Evolutionary conservation across 2,329 filamentous ascomycete genomes (phyloP).

Genomic region (Penicillium rolfsii): DNA sequence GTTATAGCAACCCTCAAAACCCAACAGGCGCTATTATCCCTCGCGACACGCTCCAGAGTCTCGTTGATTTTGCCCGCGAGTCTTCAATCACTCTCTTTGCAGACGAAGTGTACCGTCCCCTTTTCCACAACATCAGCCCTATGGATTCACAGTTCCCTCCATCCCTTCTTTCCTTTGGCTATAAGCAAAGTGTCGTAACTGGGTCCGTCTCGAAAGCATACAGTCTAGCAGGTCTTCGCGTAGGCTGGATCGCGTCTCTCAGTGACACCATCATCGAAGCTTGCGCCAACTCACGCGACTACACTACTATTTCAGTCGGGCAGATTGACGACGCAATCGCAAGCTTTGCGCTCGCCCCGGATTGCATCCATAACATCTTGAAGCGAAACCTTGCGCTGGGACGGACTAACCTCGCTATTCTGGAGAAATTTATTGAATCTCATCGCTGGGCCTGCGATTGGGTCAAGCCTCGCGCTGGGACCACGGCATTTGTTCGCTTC

Average conservation of each 20-base stretch:
- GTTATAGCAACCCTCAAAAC: conserved; percentile 74
- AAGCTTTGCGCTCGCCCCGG: conserved; percentile 69
- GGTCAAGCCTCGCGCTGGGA: conserved; percentile 76
- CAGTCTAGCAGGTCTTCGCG: conserved; percentile 75
- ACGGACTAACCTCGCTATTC: conserved; percentile 65
- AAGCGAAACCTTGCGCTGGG: conserved; percentile 68
- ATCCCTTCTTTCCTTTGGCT: conserved; percentile 71
- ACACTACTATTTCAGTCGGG: conserved; percentile 86
- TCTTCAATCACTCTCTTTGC: conserved; percentile 69
- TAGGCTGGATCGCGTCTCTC: conserved; percentile 80
- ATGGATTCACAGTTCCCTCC: conserved; percentile 62
- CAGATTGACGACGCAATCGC: conserved; percentile 79
- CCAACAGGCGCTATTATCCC: conserved; percentile 65
- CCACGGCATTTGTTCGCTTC: conserved; percentile 77
- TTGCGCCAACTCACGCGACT: conserved; percentile 70
- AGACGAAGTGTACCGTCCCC: conserved; percentile 82
- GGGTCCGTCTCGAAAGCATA: conserved; percentile 87
- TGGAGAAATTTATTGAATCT: conserved; percentile 69
- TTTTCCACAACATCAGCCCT: conserved; percentile 71
- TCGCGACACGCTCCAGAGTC: conserved; percentile 60
- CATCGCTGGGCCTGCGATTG: conserved; percentile 68
- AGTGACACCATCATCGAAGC: conserved; percentile 64
- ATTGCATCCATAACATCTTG: conserved; percentile 66
- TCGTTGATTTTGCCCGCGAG: conserved; percentile 66
- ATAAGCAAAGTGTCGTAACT: conserved; percentile 71